These are phyloP conservation scores for Secale cereale DNA, from an alignment of 176 grass and related monocot species.

Conservation along the genomic window DNA sequence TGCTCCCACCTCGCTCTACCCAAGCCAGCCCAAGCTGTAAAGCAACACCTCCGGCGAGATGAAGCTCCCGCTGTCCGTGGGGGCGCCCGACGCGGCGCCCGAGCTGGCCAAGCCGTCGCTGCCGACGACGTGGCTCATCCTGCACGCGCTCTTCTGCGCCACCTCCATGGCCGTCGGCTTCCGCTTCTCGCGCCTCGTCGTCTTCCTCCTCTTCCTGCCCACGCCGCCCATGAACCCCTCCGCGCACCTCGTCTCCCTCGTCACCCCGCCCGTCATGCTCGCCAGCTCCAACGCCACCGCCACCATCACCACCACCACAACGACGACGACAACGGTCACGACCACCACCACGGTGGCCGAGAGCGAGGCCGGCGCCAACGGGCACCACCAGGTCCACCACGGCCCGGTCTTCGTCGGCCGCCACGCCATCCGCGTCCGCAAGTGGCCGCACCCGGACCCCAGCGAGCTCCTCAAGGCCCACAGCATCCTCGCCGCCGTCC, in stretches of 20 bases:
- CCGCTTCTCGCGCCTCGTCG: slow-evolving; percentile 90
- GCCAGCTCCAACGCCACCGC: slow-evolving; percentile 42
- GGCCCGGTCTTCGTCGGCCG: slow-evolving; percentile 71
- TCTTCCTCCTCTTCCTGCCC: slow-evolving; percentile 84
- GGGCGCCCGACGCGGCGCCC: background rate
- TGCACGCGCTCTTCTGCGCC: slow-evolving; percentile 82
- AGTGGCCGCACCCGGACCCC: slow-evolving; percentile 74
- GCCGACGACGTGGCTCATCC: slow-evolving; percentile 55
- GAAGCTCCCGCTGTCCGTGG: slow-evolving; percentile 41
- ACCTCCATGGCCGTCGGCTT: slow-evolving; percentile 84
- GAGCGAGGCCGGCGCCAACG: slow-evolving; percentile 1
- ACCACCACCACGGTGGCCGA: slow-evolving; percentile 30
- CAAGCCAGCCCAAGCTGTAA: background rate
- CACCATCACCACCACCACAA: slow-evolving; percentile 25
- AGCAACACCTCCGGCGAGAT: background rate
- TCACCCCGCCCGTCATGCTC: slow-evolving; percentile 38
- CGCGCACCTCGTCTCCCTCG: slow-evolving; percentile 27
- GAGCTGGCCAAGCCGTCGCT: slow-evolving; percentile 38
- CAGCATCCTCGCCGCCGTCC: slow-evolving; percentile 66
- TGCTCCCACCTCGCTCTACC: background rate
- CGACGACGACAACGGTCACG: background rate
- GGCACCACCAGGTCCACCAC: slow-evolving; percentile 45
- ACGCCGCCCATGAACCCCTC: slow-evolving; percentile 34
- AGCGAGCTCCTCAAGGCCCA: slow-evolving; percentile 67
- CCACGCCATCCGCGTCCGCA: slow-evolving; percentile 74